Base-by-base conservation (phyloP, 1,139 yeast genomes). In the Pichia sp. region DNA sequence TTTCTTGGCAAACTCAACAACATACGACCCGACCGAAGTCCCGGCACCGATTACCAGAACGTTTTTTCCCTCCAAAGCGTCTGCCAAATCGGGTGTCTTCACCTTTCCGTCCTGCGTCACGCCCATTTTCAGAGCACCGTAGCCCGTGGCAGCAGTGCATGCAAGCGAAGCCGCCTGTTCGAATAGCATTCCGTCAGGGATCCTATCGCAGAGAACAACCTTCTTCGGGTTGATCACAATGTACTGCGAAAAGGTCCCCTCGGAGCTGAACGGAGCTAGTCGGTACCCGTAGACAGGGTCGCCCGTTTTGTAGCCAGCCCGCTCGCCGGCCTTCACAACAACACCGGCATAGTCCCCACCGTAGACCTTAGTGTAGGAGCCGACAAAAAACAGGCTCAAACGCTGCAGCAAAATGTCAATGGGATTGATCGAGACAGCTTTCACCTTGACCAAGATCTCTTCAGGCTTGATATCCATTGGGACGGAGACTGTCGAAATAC, bases 281-380 rank as follows among this genome's bases (percentile, higher is more conserved):
- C 70, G 73, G 29, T 78, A 64, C 8, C 95, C 96, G 63, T 79
- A 79, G 1, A 87, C 85, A 43, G 76, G 75, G 62, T 87, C 93
- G 38, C 92, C 93, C 5, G 71, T 78, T 32, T 72, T 69, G 47
- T 52, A 61, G 5, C 42, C 58, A 10, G 78, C 69, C 5, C 68
- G 66, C 0, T 69, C 67, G 8, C 95, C 95, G 49, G 84, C 81
- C 41, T 81, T 76, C 1, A 77, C 77, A 40, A 88, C 75, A 1
- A 73, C 72, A 41, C 96, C 96, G 11, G 86, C 70, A 63, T 79
- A 87, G 64, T 88, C 96, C 57, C 81, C 73, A 4, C 93, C 92
- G 34, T 84, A 64, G 8, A 89, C 90, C 54, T 80, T 78, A 42
- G 73, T 75, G 1, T 66, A 69, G 0, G 69, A 64, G n/a, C 66